phyloP scores from a whole-genome alignment of 306 rosid species.

The Quercus wislizeni region DNA sequence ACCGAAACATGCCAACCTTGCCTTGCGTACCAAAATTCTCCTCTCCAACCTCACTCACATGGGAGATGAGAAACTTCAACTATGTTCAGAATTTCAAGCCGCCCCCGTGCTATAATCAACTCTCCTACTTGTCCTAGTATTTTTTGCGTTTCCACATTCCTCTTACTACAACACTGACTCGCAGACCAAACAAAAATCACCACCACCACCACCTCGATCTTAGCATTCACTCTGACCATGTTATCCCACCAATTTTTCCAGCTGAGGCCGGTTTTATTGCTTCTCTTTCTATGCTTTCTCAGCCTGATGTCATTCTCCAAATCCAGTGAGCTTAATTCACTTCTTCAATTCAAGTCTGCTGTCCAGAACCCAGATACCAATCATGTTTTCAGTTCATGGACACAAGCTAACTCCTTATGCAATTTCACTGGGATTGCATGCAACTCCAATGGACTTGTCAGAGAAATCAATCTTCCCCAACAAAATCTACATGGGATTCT shows the following conservation, averaged over 20 bases:
- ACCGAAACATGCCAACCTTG: neutral
- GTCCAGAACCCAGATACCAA: slow-evolving; percentile 33
- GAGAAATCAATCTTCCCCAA: slow-evolving; percentile 53
- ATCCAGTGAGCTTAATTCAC: slow-evolving; percentile 45
- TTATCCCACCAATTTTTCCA: slow-evolving; percentile 22
- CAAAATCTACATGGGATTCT: slow-evolving; percentile 50
- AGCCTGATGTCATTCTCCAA: slow-evolving; percentile 25
- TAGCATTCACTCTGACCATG: slow-evolving; percentile 30
- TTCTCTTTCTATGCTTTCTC: slow-evolving; percentile 35
- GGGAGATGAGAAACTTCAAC: neutral
- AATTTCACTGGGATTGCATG: slow-evolving; percentile 60
- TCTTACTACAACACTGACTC: neutral
- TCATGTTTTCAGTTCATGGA: slow-evolving; percentile 57
- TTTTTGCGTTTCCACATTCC: neutral
- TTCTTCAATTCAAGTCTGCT: slow-evolving; percentile 46
- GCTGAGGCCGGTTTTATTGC: slow-evolving; percentile 15
- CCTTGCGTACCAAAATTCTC: neutral
- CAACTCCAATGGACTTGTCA: slow-evolving; percentile 46
- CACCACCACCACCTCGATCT: neutral
- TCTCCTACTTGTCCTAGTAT: too few relatives aligned
- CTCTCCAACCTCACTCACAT: neutral
- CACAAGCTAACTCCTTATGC: slow-evolving; percentile 26
- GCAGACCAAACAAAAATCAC: neutral
- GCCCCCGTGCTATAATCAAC: neutral
- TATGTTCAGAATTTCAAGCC: neutral